Base-by-base conservation (phyloP, 495 filamentous ascomycete species). In the Tuber brumale region DNA sequence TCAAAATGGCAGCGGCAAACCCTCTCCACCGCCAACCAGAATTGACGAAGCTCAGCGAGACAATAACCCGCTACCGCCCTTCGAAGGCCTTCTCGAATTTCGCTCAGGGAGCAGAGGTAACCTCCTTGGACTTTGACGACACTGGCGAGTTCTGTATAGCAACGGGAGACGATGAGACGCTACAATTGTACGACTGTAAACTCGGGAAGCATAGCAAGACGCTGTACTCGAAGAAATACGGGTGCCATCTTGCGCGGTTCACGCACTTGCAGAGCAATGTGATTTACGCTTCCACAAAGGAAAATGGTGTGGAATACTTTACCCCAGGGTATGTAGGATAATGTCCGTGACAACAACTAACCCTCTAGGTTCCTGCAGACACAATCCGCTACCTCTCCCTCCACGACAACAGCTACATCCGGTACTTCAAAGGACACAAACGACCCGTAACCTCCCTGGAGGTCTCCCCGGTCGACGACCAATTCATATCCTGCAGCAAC, bases 111-210 rank as follows among this genome's bases (percentile, higher is more conserved):
- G 81, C 97, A 88, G 88, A 99, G 97, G 79, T 89, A 86, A 81
- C 89, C 6, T 97, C 94, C 7, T 89, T 99, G 80, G 94, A 98
- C 85, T 98, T 97, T 81, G 94, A 98, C 85, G 94, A 97, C 86
- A 90, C 91, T 39, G 95, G 95, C 81, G 94, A 97, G 78, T 92
- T 92, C 57, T 87, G 94, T 61, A 92, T 98, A 82, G 91, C 94
- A 0, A 91, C 93, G 12, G 92, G 93, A 72, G 91, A 90, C 83
- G 96, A 98, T 82, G 94, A 97, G 79, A 95, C 92, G 1, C 93
- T 99, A 76, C 94, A 98, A 81, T 88, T 98, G 44, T 99, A 94
- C 85, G 95, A 93, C 79, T 91, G 95, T 77, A 93, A 92, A 76
- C 94, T 95, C 71, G 95, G 95, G 9, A 93, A 92, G 74, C 90